Evolutionary conservation across 148 eudicot species (phyloP).

Genomic region (Cornus controversa): DNA sequence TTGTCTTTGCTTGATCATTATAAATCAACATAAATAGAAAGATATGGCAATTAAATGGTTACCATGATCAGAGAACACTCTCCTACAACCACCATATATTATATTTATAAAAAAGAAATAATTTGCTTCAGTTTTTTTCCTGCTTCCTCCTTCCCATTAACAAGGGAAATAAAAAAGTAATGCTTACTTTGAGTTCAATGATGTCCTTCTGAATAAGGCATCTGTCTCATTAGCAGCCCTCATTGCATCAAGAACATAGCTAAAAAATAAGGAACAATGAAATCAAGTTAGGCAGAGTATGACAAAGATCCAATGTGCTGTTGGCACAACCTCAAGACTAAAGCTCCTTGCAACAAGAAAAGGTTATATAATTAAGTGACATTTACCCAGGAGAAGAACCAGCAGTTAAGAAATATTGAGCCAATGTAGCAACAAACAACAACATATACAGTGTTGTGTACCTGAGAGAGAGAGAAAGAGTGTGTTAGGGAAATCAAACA

Average conservation of each 20-base stretch:
- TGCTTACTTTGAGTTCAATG: constrained; percentile 60
- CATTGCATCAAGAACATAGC: constrained; percentile 89
- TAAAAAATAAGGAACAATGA: constrained; percentile 15
- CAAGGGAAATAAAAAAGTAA: background rate
- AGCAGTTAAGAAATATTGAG: constrained; percentile 75
- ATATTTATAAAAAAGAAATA: background rate
- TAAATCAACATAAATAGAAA: constrained; percentile 19
- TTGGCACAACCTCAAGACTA: background rate
- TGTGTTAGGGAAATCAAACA: background rate
- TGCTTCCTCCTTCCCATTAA: background rate
- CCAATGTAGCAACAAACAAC: constrained; percentile 70
- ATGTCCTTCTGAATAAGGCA: constrained; percentile 40
- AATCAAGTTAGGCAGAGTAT: constrained; percentile 3
- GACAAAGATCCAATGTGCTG: background rate
- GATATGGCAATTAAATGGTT: constrained; percentile 17
- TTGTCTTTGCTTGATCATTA: constrained; percentile 89
- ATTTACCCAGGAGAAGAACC: constrained; percentile 90
- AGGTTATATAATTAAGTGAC: background rate
- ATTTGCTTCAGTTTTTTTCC: background rate
- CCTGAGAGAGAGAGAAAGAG: constrained; percentile 36
- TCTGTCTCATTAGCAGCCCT: constrained; percentile 58
- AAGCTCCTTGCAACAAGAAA: background rate
- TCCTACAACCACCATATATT: background rate
- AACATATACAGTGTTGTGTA: constrained; percentile 55
- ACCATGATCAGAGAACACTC: background rate